Percentiles rank a stretch among this genome's conserved stretches.
Conservation (phyloP, 495 filamentous ascomycete species). For the Aspergillus nidulans region DNA sequence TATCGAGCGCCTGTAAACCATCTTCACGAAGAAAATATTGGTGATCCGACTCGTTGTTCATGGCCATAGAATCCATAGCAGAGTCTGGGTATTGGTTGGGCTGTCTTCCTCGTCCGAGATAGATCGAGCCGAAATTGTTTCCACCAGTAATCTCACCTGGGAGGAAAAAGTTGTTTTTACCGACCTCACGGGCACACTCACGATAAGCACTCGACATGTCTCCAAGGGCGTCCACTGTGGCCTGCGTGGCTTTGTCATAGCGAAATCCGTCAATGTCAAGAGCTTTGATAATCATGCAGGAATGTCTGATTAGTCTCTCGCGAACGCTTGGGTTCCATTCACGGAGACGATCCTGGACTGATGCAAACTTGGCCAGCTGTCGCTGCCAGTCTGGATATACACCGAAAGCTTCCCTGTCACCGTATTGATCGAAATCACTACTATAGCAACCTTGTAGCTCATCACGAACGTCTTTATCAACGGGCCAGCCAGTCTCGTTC, state of each 20-base stretch:
- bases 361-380: slow-evolving; percentile 69
- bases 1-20: slow-evolving; percentile 58
- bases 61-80: slow-evolving; percentile 41
- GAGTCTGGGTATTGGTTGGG: slow-evolving; percentile 47
- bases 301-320: slow-evolving; percentile 57
- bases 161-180: slow-evolving; percentile 62
- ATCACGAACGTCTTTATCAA: slow-evolving; percentile 41
- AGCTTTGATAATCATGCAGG: slow-evolving; percentile 59
- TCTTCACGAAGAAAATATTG: slow-evolving; percentile 53
- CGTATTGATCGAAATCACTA: slow-evolving; percentile 70
- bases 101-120: slow-evolving; percentile 61
- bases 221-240: slow-evolving; percentile 60
- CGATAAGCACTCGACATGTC: slow-evolving; percentile 51
- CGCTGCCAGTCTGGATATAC: slow-evolving; percentile 64
- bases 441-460: slow-evolving; percentile 57
- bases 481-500: slow-evolving; percentile 55
- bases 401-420: slow-evolving; percentile 65
- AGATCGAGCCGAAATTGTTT: slow-evolving; percentile 60
- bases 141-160: slow-evolving; percentile 63
- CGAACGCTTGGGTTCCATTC: slow-evolving; percentile 63
- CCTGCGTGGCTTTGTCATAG: slow-evolving; percentile 64
- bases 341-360: slow-evolving; percentile 69
- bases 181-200: slow-evolving; percentile 50
- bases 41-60: slow-evolving; percentile 41
- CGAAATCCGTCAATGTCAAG: slow-evolving; percentile 69